Evolutionary conservation across 225 moss, liverwort and hornwort species (phyloP).

Genomic region (Polytrichum formosum): DNA sequence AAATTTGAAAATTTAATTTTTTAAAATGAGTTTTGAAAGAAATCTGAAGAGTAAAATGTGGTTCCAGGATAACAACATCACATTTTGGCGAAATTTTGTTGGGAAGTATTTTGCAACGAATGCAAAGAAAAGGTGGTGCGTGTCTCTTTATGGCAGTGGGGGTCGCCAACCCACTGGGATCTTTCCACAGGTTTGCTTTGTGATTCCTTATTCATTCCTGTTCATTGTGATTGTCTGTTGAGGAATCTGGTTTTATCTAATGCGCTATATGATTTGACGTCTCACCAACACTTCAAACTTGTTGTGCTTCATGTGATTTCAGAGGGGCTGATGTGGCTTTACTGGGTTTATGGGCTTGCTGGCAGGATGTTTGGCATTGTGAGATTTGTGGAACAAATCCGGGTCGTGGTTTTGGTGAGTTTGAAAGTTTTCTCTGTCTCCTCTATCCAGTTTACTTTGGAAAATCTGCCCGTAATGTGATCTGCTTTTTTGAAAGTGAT

Average conservation of each 20-base stretch:
- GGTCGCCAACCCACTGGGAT: slow-evolving; percentile 99
- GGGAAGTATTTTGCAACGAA: slow-evolving; percentile 83
- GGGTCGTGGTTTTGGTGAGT: slow-evolving; percentile 69
- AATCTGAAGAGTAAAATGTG: neutral
- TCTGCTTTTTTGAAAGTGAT: neutral
- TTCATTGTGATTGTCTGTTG: no score
- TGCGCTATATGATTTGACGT: no score
- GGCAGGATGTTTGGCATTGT: slow-evolving; percentile 74
- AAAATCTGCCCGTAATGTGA: neutral
- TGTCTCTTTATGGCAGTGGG: slow-evolving; percentile 89
- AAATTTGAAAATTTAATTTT: no score
- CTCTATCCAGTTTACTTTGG: neutral
- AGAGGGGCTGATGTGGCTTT: no score
- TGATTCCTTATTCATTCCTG: neutral
- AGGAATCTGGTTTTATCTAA: no score
- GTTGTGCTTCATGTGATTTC: no score
- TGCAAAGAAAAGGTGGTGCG: slow-evolving; percentile 99
- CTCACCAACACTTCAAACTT: no score
- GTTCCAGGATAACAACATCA: slow-evolving; percentile 91
- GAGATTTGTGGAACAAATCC: slow-evolving; percentile 77
- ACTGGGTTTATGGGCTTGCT: slow-evolving; percentile 5
- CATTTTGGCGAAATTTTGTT: slow-evolving; percentile 94
- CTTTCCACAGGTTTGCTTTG: slow-evolving; percentile 77
- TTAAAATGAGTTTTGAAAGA: neutral
- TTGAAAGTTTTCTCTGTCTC: neutral